A percentile compares a stretch with the other conserved stretches of the same genome.
Evolutionary conservation across 106 monocot genomes (phyloP).

Genomic region (Gastrodia elata): DNA sequence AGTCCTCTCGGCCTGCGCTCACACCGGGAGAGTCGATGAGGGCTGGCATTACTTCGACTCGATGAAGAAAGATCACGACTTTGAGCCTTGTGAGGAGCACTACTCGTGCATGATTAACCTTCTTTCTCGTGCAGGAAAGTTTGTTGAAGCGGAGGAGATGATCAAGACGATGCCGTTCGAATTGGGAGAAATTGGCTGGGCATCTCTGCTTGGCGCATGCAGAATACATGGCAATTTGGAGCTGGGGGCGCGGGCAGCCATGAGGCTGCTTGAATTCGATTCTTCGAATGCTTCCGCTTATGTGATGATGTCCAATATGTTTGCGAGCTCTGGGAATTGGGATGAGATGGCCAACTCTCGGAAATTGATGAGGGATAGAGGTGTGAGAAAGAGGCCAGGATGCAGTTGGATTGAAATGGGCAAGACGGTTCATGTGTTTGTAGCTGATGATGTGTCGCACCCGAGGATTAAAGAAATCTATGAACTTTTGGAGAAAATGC

Average conservation of each 20-base stretch:
- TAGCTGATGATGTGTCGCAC: constrained; percentile 41
- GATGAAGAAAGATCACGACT: constrained; percentile 26
- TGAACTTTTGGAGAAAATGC: constrained; percentile 2
- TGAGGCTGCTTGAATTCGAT: constrained; percentile 29
- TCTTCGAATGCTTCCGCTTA: constrained; percentile 48
- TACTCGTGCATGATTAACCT: constrained; percentile 71
- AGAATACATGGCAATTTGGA: constrained; percentile 38
- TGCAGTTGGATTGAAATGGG: constrained; percentile 66
- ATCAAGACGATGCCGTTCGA: constrained; percentile 45
- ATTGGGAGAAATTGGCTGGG: constrained; percentile 36
- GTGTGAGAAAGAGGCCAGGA: constrained; percentile 40
- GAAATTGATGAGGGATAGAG: constrained; percentile 41
- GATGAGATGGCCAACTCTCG: constrained; percentile 30
- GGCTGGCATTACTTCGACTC: constrained; percentile 39
- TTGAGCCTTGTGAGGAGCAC: constrained; percentile 42
- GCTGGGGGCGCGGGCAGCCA: constrained; percentile 39
- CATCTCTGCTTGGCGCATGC: constrained; percentile 50
- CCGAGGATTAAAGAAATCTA: constrained; percentile 10
- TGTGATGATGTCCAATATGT: constrained; percentile 45
- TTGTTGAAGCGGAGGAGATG: constrained; percentile 35
- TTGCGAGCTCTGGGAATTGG: constrained; percentile 35
- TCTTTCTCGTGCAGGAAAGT: constrained; percentile 45
- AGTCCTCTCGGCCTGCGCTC: constrained; percentile 56
- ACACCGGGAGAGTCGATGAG: constrained; percentile 35
- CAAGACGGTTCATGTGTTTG: constrained; percentile 50